Evolutionary conservation across 2,329 filamentous ascomycete genomes (phyloP).

Genomic region (Penicillium sp.): DNA sequence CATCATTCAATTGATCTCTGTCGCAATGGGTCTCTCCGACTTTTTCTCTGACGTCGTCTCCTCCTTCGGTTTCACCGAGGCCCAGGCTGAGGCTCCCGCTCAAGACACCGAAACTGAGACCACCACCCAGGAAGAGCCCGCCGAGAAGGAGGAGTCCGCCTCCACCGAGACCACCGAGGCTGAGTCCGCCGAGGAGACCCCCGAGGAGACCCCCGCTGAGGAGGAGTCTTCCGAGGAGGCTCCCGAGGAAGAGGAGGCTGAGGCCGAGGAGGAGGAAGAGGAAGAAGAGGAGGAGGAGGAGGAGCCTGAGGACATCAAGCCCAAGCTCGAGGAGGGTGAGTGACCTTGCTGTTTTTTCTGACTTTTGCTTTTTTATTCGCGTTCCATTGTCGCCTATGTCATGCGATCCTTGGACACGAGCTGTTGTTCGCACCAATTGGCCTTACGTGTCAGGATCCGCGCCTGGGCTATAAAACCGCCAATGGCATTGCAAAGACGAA

Average conservation of each 20-base stretch:
- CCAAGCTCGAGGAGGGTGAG: slow-evolving; percentile 88
- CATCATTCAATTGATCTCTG: slow-evolving; percentile 34
- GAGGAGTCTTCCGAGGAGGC: slow-evolving; percentile 51
- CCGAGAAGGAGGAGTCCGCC: slow-evolving; percentile 37
- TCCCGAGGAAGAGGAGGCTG: slow-evolving; percentile 55
- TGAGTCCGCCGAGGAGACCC: slow-evolving; percentile 44
- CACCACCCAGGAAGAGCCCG: slow-evolving; percentile 45
- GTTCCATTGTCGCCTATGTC: background rate
- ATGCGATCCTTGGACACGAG: background rate
- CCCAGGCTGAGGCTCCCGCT: slow-evolving; percentile 60
- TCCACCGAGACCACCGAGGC: slow-evolving; percentile 34
- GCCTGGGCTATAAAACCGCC: slow-evolving; percentile 5
- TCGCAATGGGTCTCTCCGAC: slow-evolving; percentile 63
- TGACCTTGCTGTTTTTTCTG: slow-evolving; percentile 29
- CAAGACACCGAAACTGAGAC: slow-evolving; percentile 51
- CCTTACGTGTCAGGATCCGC: slow-evolving; percentile 5
- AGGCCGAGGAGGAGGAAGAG: slow-evolving; percentile 65
- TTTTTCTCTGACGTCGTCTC: slow-evolving; percentile 65
- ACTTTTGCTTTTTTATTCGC: background rate
- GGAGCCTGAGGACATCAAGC: slow-evolving; percentile 81
- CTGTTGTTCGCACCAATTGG: slow-evolving; percentile 6
- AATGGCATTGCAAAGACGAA: slow-evolving; percentile 19
- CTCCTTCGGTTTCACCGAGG: slow-evolving; percentile 62
- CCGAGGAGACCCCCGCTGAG: slow-evolving; percentile 51
- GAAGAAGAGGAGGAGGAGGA: slow-evolving; percentile 78